A percentile compares a stretch with the other conserved stretches of the same genome.
Conservation (phyloP, 169 alveolate species). For the Theileria annulata region DNA sequence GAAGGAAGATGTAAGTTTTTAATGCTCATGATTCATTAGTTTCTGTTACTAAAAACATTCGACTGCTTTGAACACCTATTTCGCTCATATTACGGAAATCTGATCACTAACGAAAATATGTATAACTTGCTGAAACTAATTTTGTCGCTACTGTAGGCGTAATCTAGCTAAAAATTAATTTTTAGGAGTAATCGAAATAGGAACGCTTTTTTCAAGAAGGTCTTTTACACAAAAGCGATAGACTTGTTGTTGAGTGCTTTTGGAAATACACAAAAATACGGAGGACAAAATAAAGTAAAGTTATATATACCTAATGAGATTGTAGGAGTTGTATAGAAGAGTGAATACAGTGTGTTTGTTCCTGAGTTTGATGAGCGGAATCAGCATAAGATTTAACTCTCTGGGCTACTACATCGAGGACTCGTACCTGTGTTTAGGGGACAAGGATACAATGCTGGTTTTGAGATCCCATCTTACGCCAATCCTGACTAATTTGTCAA, state of each 20-base stretch:
- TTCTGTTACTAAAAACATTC: constrained; percentile 36
- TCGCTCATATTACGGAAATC: constrained; percentile 41
- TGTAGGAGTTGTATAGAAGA: constrained; percentile 26
- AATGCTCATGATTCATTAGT: not conserved
- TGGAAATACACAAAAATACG: constrained; percentile 28
- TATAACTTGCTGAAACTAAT: constrained; percentile 48
- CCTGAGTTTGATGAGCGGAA: constrained; percentile 34
- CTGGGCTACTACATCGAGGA: constrained; percentile 51
- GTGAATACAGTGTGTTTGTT: constrained; percentile 39
- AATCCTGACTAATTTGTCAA: constrained; percentile 22
- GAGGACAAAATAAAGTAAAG: not conserved
- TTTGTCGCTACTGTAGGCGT: constrained; percentile 32
- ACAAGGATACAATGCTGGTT: constrained; percentile 42
- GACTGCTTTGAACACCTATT: constrained; percentile 28
- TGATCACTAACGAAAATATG: constrained; percentile 47
- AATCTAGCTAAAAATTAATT: not conserved
- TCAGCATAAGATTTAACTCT: not conserved
- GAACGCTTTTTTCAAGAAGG: constrained; percentile 34
- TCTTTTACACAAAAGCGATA: constrained; percentile 38
- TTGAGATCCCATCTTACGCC: constrained; percentile 42
- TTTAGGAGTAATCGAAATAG: constrained; percentile 35
- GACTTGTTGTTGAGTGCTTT: constrained; percentile 47
- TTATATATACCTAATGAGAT: not conserved
- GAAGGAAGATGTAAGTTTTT: constrained; percentile 47
- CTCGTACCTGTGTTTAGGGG: constrained; percentile 46